These are phyloP conservation scores for Saccharomyces hybrid DNA, from an alignment of 1,139 yeast genomes.

Conservation along the genomic window DNA sequence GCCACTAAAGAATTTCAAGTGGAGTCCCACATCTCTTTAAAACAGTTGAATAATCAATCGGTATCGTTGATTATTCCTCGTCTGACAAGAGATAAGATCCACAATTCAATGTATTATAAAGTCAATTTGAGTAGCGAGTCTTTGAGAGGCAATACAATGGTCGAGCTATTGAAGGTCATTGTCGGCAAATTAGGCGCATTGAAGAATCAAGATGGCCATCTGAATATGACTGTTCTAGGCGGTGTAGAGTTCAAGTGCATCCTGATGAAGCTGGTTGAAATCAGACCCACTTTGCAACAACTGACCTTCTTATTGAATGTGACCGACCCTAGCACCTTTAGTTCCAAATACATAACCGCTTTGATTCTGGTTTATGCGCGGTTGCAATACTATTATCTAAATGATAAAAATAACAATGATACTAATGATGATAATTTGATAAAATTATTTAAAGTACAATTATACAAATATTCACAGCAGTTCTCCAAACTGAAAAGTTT, in stretches of 20 bases:
- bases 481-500: conserved; percentile 27
- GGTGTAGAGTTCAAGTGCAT: conserved; percentile 30
- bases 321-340: conserved; percentile 9
- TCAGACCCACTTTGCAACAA: conserved; percentile 28
- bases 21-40: conserved; percentile 25
- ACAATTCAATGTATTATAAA: conserved; percentile 28
- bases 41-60: conserved; percentile 29
- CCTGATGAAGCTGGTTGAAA: conserved; percentile 29
- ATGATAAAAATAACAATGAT: conserved; percentile 7
- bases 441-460: conserved; percentile 10
- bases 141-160: conserved; percentile 27
- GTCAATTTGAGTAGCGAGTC: conserved; percentile 21
- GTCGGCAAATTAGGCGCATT: conserved; percentile 26
- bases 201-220: conserved; percentile 8
- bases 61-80: conserved; percentile 32
- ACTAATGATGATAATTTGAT: conserved; percentile 8
- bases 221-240: conserved; percentile 20
- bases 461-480: conserved; percentile 17
- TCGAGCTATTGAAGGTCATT: conserved; percentile 16
- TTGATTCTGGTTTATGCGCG: conserved; percentile 25
- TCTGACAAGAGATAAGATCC: conserved; percentile 27
- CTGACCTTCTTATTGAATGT: conserved; percentile 14
- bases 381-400: conserved; percentile 26
- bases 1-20: conserved; percentile 24
- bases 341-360: conserved; percentile 27